Base-by-base conservation (phyloP, 2,329 filamentous ascomycete genomes). In the Fusarium verticillioides region DNA sequence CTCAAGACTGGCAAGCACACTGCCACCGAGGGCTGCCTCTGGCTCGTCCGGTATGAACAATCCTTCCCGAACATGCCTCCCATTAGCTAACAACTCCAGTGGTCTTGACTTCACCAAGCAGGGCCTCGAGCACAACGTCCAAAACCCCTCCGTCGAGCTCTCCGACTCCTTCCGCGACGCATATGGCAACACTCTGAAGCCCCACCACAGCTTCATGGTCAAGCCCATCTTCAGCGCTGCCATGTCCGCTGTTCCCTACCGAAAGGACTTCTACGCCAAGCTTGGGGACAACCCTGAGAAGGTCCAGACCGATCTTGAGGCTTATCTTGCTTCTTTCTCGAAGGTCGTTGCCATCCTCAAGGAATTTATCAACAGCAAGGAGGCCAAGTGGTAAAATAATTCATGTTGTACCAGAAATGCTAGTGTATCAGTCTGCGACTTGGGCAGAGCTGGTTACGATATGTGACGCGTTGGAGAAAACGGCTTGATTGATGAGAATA, bases 41-140 rank as follows among this genome's bases (percentile, higher is more conserved):
- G 96, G 96, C 89, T 98, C 70, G 88, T 92, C 76, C 93, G 96
- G 94, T 97, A 88, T 69, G 87, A 66, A 39, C 44, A 32, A 26
- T 15, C 18, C 30, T 36, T 1, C 13, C 10, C 11, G 16, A 63
- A 2, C 5, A 34, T 16, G 1, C 12, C 34, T 30, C 7, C 11
- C 0, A 37, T 18, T 50, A 64, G 58, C 53, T 47, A 32, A 47
- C 34, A 43, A 37, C 13, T 12, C n/a, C 78, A 97, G 95, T 71
- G 96, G 93, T 69, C 93, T 98, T 79, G 94, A 98, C 81, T 99
- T 99, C 86, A 98, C 96, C 74, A 91, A 91, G 80, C 91, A 94
- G 82, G 93, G 93, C 68, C 91, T 99, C 72, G 90, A 90, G 80
- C 88, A 92, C 82, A 97, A 97, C 85, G 79, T 95, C 74, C 83